Conservation (phyloP, 169 alveolate genomes). For the Sarcocystis neurona region DNA sequence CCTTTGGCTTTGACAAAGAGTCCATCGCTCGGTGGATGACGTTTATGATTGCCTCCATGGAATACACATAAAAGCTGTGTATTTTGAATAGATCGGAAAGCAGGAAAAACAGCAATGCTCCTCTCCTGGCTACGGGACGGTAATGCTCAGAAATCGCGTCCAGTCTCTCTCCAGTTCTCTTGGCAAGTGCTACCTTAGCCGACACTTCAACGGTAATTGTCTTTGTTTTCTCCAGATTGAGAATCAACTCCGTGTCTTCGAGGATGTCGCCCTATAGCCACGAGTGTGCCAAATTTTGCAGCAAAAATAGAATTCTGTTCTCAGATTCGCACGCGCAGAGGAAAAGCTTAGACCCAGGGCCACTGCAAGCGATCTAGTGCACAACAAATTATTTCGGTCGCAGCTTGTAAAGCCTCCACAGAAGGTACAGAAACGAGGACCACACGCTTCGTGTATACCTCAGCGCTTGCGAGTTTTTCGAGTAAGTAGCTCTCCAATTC, state of each 20-base stretch:
- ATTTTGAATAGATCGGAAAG: conserved; percentile 77
- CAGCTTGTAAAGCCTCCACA: too few relatives aligned
- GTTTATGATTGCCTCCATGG: conserved; percentile 91
- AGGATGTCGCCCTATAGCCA: conserved; percentile 82
- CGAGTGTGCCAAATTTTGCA: neutral
- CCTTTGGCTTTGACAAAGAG: conserved; percentile 87
- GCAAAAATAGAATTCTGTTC: neutral
- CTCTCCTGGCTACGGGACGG: conserved; percentile 90
- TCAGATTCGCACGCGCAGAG: neutral
- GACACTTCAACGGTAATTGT: conserved; percentile 91
- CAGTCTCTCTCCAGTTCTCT: conserved; percentile 91
- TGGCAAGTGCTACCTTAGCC: conserved; percentile 92
- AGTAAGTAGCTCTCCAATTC: conserved; percentile 91
- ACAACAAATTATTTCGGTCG: too few relatives aligned
- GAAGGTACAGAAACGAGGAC: neutral
- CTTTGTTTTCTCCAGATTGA: conserved; percentile 92
- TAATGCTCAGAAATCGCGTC: conserved; percentile 92
- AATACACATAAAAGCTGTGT: conserved; percentile 92
- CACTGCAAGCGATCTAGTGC: too few relatives aligned
- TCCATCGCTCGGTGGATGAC: conserved; percentile 94
- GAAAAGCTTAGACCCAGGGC: neutral
- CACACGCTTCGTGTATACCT: neutral
- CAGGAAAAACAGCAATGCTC: conserved; percentile 62
- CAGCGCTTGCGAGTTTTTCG: conserved; percentile 85
- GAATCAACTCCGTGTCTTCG: conserved; percentile 93